A percentile compares a stretch with the other conserved stretches of the same genome.
Conservation (phyloP, 106 monocot genomes). For the Allium fistulosum region DNA sequence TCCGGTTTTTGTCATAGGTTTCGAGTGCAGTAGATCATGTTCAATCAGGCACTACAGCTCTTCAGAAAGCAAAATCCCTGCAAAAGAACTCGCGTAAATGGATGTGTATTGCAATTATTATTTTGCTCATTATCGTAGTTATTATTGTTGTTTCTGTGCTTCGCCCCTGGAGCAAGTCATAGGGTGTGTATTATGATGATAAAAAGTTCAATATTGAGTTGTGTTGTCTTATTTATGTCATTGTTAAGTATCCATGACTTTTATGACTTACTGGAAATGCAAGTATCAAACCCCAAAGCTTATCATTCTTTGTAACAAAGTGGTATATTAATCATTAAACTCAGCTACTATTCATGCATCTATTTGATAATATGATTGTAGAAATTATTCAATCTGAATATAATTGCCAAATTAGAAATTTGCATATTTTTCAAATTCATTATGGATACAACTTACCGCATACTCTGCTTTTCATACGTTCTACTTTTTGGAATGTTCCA, state of each 20-base stretch:
- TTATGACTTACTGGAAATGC: background rate
- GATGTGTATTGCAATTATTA: constrained; percentile 97
- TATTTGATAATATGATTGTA: too few species aligned
- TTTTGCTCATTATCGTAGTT: constrained; percentile 66
- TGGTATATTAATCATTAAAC: background rate
- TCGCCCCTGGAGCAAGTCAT: constrained; percentile 61
- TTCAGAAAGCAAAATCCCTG: constrained; percentile 76
- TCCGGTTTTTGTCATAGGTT: constrained; percentile 28
- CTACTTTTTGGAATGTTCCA: too few species aligned
- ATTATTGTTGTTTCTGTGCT: constrained; percentile 63
- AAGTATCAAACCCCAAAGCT: background rate
- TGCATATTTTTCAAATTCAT: too few species aligned
- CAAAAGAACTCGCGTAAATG: constrained; percentile 90
- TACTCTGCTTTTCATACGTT: too few species aligned
- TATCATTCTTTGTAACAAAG: constrained; percentile 1
- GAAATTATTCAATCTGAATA: too few species aligned
- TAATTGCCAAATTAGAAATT: too few species aligned
- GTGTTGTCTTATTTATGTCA: background rate
- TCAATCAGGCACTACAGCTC: constrained; percentile 61
- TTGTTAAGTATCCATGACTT: too few species aligned
- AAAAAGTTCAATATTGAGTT: background rate
- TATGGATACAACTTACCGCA: too few species aligned
- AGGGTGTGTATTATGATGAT: background rate
- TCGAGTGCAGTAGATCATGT: constrained; percentile 84
- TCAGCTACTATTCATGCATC: too few species aligned